Evolutionary conservation across 352 stramenopile species (phyloP).

Genomic region (Globisporangium radiosum): DNA sequence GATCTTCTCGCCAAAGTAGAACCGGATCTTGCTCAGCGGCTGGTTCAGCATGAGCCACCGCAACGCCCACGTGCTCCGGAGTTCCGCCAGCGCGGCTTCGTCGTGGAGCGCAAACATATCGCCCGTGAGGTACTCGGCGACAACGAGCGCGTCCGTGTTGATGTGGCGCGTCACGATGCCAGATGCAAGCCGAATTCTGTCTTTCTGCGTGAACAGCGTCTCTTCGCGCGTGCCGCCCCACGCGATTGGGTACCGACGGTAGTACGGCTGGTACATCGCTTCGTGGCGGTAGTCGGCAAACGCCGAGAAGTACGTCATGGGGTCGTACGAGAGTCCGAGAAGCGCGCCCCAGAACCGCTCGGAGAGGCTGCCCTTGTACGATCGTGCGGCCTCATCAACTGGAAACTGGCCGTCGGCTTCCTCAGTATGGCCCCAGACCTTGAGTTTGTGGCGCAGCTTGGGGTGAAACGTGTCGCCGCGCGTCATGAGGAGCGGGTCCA

Average conservation of each 20-base stretch:
- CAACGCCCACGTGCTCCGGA: slow-evolving; percentile 70
- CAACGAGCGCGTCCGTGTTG: slow-evolving; percentile 61
- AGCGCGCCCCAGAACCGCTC: slow-evolving; percentile 52
- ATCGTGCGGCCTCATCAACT: slow-evolving; percentile 35
- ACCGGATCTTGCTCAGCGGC: slow-evolving; percentile 82
- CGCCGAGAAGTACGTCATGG: slow-evolving; percentile 74
- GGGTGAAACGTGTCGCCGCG: slow-evolving; percentile 60
- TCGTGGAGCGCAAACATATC: slow-evolving; percentile 89
- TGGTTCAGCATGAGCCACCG: slow-evolving; percentile 74
- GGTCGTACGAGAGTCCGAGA: slow-evolving; percentile 61
- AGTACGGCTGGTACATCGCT: slow-evolving; percentile 69
- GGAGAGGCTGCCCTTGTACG: slow-evolving; percentile 11
- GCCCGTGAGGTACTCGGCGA: slow-evolving; percentile 40
- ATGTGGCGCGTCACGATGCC: slow-evolving; percentile 75
- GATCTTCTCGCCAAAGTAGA: slow-evolving; percentile 90
- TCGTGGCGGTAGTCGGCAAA: slow-evolving; percentile 76
- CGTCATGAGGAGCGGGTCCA: slow-evolving; percentile 66
- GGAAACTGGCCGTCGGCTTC: slow-evolving; percentile 59
- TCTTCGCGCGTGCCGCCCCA: slow-evolving; percentile 65
- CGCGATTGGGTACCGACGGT: slow-evolving; percentile 69
- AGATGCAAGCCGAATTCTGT: slow-evolving; percentile 65
- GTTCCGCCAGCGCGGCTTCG: slow-evolving; percentile 46
- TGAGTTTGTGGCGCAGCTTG: slow-evolving; percentile 38
- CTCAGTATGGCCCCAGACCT: slow-evolving; percentile 72
- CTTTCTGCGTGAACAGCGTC: slow-evolving; percentile 76